Base-by-base conservation (phyloP, 768 basidiomycete species). In the Coprinellus aureogranulatus region DNA sequence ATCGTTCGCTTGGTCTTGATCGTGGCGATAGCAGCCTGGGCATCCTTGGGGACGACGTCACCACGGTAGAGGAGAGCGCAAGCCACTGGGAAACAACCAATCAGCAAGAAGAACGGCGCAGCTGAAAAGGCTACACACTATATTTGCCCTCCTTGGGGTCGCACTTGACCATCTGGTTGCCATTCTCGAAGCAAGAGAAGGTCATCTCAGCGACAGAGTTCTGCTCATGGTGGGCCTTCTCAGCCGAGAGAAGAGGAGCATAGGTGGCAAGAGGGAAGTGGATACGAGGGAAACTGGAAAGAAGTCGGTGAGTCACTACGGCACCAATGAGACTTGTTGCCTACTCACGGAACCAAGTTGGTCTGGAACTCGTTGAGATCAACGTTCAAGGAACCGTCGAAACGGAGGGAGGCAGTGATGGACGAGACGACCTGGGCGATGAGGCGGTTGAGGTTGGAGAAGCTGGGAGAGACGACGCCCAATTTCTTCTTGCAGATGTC, bases 171-270 rank as follows among this genome's bases (percentile, higher is more conserved):
- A 98, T 94, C 76, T 98, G 96, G 74, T 93, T 94, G 58, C 92
- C 93, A 59, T 82, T 81, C 79, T 98, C 95, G 76, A 98, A 98
- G 82, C 94, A 97, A 54, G 94, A 85, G 78, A 91, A 93, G 61
- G 95, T 98, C 94, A 98, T 97, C 69, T 98, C 95, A 41, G 92
- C 86, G 28, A 98, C 95, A 11, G 92, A 91, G 81, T 98, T 96
- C 73, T 94, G 90, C 73, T 98, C 95, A 70, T 98, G 96, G 67
- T 81, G 84, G 30, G 94, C 94, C 78, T 96, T 98, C 65, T 95
- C 94, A n/a, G 85, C 85, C 20, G 93, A 94, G 67, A 98, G 78
- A 63, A 98, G 86, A 45, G 95, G 95, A 2, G 95, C 92, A 73
- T 90, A 97, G 62, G 93, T 94, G 54, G 95, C 94, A 59, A 98